Evolutionary conservation across 192 early-diverging fungal genomes (phyloP).

Genomic region (Gigaspora rosea): DNA sequence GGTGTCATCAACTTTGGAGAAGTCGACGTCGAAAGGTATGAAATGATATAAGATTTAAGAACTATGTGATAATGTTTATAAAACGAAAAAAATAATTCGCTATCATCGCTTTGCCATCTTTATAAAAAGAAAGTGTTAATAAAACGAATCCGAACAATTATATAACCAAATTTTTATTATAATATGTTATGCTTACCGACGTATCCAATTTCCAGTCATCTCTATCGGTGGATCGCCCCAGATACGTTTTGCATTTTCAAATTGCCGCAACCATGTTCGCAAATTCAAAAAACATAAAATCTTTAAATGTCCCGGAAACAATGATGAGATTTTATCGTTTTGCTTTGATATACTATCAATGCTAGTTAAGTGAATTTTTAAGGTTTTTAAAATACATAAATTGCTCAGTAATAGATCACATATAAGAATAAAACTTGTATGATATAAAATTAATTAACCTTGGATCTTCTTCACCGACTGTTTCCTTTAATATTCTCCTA

Average conservation of each 20-base stretch:
- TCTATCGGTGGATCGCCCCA: conserved; percentile 41
- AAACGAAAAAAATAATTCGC: conserved; percentile 58
- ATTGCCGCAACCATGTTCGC: conserved; percentile 43
- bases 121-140: background rate
- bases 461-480: conserved; percentile 30
- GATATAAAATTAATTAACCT: conserved; percentile 7
- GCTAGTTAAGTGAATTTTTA: conserved; percentile 37
- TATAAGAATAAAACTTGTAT: background rate
- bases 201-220: conserved; percentile 50
- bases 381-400: too few species aligned
- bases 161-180: background rate
- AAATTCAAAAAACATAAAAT: conserved; percentile 40
- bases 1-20: conserved; percentile 22
- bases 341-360: conserved; percentile 32
- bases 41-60: conserved; percentile 40
- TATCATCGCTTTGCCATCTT: conserved; percentile 56
- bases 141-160: too few species aligned
- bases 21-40: conserved; percentile 32
- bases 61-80: conserved; percentile 54
- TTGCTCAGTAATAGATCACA: too few species aligned
- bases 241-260: conserved; percentile 44
- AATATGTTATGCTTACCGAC: conserved; percentile 34
- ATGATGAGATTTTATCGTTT: conserved; percentile 30
- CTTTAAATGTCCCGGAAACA: conserved; percentile 46
- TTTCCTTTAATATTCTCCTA: conserved; percentile 42